These are phyloP conservation scores for Fusarium subtropicale DNA, from an alignment of 2,329 filamentous ascomycete species.

Conservation along the genomic window DNA sequence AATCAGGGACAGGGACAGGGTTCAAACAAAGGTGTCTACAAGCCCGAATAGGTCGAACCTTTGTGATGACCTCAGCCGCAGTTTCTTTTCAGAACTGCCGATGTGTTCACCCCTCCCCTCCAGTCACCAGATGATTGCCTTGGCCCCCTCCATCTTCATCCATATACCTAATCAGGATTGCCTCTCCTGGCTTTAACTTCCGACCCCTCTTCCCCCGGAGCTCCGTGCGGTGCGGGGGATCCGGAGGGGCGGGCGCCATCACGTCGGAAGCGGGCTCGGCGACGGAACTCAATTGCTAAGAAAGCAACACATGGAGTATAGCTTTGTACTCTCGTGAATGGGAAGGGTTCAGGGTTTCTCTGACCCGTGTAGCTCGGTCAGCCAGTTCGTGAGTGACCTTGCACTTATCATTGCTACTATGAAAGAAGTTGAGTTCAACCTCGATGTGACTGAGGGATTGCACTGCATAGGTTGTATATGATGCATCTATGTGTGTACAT, in stretches of 20 bases:
- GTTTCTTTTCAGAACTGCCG: constrained; percentile 2
- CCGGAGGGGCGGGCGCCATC: constrained; percentile 11
- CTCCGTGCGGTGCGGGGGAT: constrained; percentile 21
- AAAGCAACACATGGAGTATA: background rate
- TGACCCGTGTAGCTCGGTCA: background rate
- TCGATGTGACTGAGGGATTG: constrained; percentile 10
- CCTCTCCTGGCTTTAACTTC: constrained; percentile 30
- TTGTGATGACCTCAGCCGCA: constrained; percentile 24
- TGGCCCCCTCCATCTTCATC: background rate
- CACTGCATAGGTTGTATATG: background rate
- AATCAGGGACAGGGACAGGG: constrained; percentile 9
- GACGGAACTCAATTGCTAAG: background rate
- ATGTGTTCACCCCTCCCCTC: background rate
- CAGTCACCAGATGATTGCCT: background rate
- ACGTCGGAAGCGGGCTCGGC: constrained; percentile 24
- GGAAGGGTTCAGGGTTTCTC: background rate
- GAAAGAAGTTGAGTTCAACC: constrained; percentile 3
- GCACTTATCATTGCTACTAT: constrained; percentile 11
- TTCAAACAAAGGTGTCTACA: constrained; percentile 1
- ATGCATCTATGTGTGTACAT: background rate
- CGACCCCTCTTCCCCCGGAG: constrained; percentile 15
- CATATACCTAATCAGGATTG: constrained; percentile 11
- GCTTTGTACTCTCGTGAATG: background rate
- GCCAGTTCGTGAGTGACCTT: background rate
- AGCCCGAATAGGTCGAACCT: constrained; percentile 10